Evolutionary conservation across 768 basidiomycete species (phyloP), one percentile per base, ranked within the genome.

Genomic region (Podaxis rugospora): DNA sequence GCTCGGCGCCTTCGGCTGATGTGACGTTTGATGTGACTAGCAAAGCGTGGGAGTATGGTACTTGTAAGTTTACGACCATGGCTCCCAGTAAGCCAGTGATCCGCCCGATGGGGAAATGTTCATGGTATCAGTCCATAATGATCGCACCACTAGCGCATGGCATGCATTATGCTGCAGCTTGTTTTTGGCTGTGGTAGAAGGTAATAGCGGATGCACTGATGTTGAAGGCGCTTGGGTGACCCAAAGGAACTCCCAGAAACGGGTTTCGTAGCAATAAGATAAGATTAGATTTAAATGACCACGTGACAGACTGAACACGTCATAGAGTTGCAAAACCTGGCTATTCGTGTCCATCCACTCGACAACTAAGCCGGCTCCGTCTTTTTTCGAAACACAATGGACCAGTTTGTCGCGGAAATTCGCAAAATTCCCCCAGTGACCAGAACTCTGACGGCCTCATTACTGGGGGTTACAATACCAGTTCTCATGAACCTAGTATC

Each of bases 401-500:
- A 80, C 54, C 74, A 76, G 16, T 67, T 86, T 39, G 23, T 80
- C 2, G 77, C 82, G 21, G 89, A 93, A 75, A 72, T 93, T 55
- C 83, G 79, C 66, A 93, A 92, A 75, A 90, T 94, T 1, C 92
- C 93, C 0, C 88, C 89, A 36, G 87, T 95, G 39, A 93, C 93
- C 4, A 84, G 93, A 35, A 84, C 87, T 58, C 70, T 92, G 5
- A 79, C 83, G 60, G 76, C 74, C 21, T 88, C 90, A 1, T 82
- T 85, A 1, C 67, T 90, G 2, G 83, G 73, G 0, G 75, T 92
- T 40, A 83, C 91, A 0, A 21, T 87, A 1, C 81, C 90, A 0
- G 75, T 81, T 27, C 69, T 89, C 63, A 70, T 87, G 65, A 74
- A 81, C 11, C 59, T 90, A 2, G 66, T 92, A 23, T 73, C 80